phyloP scores from a whole-genome alignment of 208 protist species.

The Novymonas esmeraldas region DNA sequence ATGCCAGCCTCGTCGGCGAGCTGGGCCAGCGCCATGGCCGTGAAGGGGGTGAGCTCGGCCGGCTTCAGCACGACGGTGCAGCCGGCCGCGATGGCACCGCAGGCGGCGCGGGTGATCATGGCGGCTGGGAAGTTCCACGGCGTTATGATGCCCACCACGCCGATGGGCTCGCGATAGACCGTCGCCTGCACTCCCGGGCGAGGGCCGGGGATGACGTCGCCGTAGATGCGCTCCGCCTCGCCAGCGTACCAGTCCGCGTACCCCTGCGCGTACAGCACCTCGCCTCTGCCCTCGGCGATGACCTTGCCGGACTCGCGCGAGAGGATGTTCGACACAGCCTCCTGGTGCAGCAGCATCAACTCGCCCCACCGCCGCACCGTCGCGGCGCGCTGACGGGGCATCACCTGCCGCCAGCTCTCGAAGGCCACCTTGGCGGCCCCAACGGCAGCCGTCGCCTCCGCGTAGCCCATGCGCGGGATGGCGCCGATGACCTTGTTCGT shows the following conservation, averaged over 20 bases:
- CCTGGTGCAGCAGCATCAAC: slow-evolving; percentile 51
- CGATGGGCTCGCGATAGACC: slow-evolving; percentile 81
- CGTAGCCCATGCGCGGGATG: slow-evolving; percentile 51
- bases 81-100: slow-evolving; percentile 89
- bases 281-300: slow-evolving; percentile 68
- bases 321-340: slow-evolving; percentile 62
- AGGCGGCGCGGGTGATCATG: slow-evolving; percentile 81
- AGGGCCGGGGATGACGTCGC: slow-evolving; percentile 69
- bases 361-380: slow-evolving; percentile 72
- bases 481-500: slow-evolving; percentile 68
- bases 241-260: slow-evolving; percentile 90
- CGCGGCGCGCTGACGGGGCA: slow-evolving; percentile 63
- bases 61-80: slow-evolving; percentile 92
- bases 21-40: slow-evolving; percentile 73
- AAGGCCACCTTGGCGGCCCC: slow-evolving; percentile 59
- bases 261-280: slow-evolving; percentile 63
- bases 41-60: slow-evolving; percentile 83
- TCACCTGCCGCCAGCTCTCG: slow-evolving; percentile 58
- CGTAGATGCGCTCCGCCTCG: slow-evolving; percentile 83
- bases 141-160: slow-evolving; percentile 88
- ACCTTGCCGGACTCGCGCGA: slow-evolving; percentile 87
- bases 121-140: slow-evolving; percentile 94
- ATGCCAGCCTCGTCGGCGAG: slow-evolving; percentile 72
- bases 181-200: slow-evolving; percentile 56
- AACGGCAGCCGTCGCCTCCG: slow-evolving; percentile 63